Evolutionary conservation across 1,139 yeast genomes (phyloP).

Genomic region (Saccharomycopsis hybrid): DNA sequence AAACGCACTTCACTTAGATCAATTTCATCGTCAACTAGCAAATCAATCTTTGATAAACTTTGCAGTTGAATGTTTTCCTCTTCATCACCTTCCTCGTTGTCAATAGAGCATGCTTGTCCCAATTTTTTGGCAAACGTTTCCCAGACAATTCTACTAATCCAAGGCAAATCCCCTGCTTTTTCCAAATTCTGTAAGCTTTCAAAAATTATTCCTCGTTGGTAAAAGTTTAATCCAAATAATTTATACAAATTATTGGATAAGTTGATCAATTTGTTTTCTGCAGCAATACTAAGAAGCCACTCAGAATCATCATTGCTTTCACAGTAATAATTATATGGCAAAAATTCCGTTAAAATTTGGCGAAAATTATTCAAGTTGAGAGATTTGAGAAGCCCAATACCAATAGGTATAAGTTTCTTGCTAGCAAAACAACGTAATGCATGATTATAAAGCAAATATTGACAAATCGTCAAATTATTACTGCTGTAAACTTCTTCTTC

Average conservation of each 20-base stretch:
- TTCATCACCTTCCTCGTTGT: constrained; percentile 28
- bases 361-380: constrained; percentile 36
- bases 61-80: constrained; percentile 18
- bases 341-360: constrained; percentile 48
- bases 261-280: constrained; percentile 41
- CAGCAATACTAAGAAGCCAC: constrained; percentile 63
- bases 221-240: constrained; percentile 31
- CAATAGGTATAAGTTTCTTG: constrained; percentile 56
- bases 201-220: constrained; percentile 34
- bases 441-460: constrained; percentile 53
- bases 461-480: constrained; percentile 42
- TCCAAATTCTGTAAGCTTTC: constrained; percentile 69
- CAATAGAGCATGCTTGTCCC: constrained; percentile 42
- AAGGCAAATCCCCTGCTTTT: constrained; percentile 50
- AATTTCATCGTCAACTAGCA: constrained; percentile 21
- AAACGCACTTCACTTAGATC: constrained; percentile 27
- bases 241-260: constrained; percentile 48
- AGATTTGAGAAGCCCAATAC: constrained; percentile 47
- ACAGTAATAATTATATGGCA: constrained; percentile 54
- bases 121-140: constrained; percentile 55
- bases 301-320: constrained; percentile 69
- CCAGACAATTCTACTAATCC: constrained; percentile 40
- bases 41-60: constrained; percentile 20
- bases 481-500: constrained; percentile 1
- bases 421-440: constrained; percentile 48